Evolutionary conservation across 169 alveolate species (phyloP).

Genomic region (Cryptosporidium tyzzeri): DNA sequence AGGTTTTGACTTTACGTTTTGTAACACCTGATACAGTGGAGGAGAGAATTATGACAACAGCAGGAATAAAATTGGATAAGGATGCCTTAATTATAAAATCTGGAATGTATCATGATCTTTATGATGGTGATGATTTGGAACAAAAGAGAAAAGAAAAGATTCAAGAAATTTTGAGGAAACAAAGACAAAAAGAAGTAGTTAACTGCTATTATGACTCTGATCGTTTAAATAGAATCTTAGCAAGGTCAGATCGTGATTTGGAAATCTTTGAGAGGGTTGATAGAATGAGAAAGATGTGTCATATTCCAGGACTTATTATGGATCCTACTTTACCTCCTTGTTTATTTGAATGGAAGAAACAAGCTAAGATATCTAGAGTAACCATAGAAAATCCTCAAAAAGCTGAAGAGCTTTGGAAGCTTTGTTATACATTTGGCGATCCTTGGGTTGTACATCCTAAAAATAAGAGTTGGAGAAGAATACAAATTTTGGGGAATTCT

Average conservation of each 20-base stretch:
- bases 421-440: constrained; percentile 59
- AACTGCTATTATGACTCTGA: constrained; percentile 73
- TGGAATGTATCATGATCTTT: constrained; percentile 81
- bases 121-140: constrained; percentile 72
- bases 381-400: constrained; percentile 49
- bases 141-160: constrained; percentile 73
- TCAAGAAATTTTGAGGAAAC: constrained; percentile 68
- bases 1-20: constrained; percentile 91
- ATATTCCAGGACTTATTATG: constrained; percentile 66
- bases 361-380: constrained; percentile 43
- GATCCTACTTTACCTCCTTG: constrained; percentile 69
- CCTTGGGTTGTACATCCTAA: constrained; percentile 72
- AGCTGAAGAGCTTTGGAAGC: constrained; percentile 71
- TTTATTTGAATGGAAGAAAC: constrained; percentile 66
- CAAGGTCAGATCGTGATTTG: constrained; percentile 61
- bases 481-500: neutral
- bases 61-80: constrained; percentile 84
- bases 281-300: constrained; percentile 73
- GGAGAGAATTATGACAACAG: constrained; percentile 93
- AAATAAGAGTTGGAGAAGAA: constrained; percentile 30
- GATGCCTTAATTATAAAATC: constrained; percentile 82
- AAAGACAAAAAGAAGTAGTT: constrained; percentile 71
- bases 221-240: constrained; percentile 45
- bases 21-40: constrained; percentile 93
- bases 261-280: constrained; percentile 74